Evolutionary conservation across 306 rosid species (phyloP).

Genomic region (Cucumis hystrix): DNA sequence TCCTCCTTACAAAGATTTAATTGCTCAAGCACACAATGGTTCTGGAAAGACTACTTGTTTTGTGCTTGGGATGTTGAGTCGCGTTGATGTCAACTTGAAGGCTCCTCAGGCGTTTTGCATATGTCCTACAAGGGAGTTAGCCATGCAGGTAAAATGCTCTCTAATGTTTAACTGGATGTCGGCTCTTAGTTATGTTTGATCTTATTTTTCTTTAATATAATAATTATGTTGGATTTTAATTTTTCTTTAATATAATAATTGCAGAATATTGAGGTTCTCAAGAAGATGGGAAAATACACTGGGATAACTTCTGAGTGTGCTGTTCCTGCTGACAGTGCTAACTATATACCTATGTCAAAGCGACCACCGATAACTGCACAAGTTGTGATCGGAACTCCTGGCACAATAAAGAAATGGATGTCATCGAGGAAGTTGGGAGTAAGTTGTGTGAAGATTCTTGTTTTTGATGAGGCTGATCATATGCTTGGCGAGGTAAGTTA

Average conservation of each 20-base stretch:
- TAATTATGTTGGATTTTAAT: background rate
- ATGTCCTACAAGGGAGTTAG: slow-evolving; percentile 86
- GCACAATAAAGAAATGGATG: slow-evolving; percentile 69
- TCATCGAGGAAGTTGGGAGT: slow-evolving; percentile 35
- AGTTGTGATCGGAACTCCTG: slow-evolving; percentile 88
- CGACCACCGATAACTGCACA: slow-evolving; percentile 59
- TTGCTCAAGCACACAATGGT: slow-evolving; percentile 94
- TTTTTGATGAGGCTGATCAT: slow-evolving; percentile 95
- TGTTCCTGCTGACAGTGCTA: slow-evolving; percentile 43
- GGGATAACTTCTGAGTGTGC: slow-evolving; percentile 69
- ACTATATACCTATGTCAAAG: slow-evolving; percentile 15
- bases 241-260: background rate
- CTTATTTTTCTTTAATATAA: background rate
- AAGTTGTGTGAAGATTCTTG: slow-evolving; percentile 51
- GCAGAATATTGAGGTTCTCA: slow-evolving; percentile 75
- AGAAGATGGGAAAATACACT: slow-evolving; percentile 68
- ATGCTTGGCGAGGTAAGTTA: slow-evolving; percentile 54
- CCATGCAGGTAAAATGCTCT: slow-evolving; percentile 47
- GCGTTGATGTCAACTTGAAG: slow-evolving; percentile 54
- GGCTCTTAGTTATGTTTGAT: background rate
- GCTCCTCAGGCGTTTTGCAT: slow-evolving; percentile 86
- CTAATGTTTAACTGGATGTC: background rate
- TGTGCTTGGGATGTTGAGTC: slow-evolving; percentile 87
- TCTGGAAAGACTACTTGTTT: slow-evolving; percentile 95
- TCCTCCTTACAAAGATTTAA: slow-evolving; percentile 62